Base-by-base conservation (phyloP, 208 protist genomes). In the Willaertia magna region DNA sequence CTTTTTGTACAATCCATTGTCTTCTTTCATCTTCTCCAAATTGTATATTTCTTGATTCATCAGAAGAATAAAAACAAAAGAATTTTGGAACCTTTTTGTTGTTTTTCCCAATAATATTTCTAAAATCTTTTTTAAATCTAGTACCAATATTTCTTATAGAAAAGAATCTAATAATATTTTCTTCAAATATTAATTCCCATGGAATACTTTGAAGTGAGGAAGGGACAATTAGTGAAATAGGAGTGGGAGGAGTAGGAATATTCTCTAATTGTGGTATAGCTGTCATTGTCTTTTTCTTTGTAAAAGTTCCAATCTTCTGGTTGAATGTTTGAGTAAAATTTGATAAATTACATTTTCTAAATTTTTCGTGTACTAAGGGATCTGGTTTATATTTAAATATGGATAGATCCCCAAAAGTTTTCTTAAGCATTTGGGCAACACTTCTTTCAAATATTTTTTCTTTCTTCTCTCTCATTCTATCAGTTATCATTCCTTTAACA, bases 101-200 rank as follows among this genome's bases (percentile, higher is more conserved):
- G 39, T 55, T 48, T 4, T 4, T 22, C n/a, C 20, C n/a, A 42
- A 59, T 59, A 3, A n/a, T 22, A 34, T 16, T 34, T 67, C 4
- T 26, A 12, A n/a, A 16, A 34, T 30, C 7, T 26, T 67, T 67
- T 30, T 67, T 67, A n/a, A 12, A 34, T 6, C 74, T 40, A 9
- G 30, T 42, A 11, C 42, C 20, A 7, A 55, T 43, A 83, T 83
- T 16, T 6, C 42, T n/a, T 4, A 83, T 18, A 4, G 78, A 43
- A 6, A 83, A 59, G 18, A 2, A 40, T 55, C 78, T 48, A 6
- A 42, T 43, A 3, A 22, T 12, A 83, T 46, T 30, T 26, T 48
- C 46, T n/a, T 49, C 78, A 55, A 83, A 83, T 42, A 83, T 55
- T 39, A 83, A 22, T 26, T 83, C 78, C 78, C 78, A 83, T 59